A percentile compares a stretch with the other conserved stretches of the same genome.
Evolutionary conservation across 177 flowering plant species (phyloP).

Genomic region (Telopea speciosissima): DNA sequence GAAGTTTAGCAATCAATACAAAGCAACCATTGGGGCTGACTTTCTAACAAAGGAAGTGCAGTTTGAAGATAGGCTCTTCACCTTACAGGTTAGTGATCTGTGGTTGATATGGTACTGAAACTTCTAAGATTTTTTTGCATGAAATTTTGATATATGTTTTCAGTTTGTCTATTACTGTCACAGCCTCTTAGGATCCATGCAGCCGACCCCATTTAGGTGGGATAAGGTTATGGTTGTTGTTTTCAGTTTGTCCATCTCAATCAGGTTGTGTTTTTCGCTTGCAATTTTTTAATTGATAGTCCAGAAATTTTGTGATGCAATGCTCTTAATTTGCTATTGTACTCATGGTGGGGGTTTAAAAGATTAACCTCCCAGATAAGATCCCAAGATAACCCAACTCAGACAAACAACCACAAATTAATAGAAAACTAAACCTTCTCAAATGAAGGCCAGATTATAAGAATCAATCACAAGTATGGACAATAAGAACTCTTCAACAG

Average conservation of each 20-base stretch:
- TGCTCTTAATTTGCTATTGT: not conserved
- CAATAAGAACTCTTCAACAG: too few species aligned
- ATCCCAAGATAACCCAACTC: too few species aligned
- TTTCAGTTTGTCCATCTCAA: not conserved
- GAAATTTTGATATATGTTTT: not conserved
- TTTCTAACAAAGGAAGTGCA: constrained; percentile 95
- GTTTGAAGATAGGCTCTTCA: constrained; percentile 92
- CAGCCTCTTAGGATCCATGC: too few species aligned
- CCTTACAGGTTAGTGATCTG: constrained; percentile 64
- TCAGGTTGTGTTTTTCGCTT: not conserved
- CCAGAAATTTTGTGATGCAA: not conserved
- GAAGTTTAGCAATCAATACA: constrained; percentile 95
- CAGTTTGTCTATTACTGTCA: not conserved
- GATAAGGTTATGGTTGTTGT: too few species aligned
- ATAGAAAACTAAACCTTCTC: too few species aligned
- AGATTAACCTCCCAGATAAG: too few species aligned
- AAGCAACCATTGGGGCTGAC: constrained; percentile 97
- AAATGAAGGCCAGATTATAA: too few species aligned
- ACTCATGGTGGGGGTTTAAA: too few species aligned
- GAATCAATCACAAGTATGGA: too few species aligned
- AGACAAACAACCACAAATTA: too few species aligned
- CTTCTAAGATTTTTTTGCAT: not conserved
- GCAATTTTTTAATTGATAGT: not conserved
- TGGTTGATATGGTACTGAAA: not conserved
- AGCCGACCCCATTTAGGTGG: too few species aligned